Conservation (phyloP, 129 eudicot genomes). For the Cynara cardunculus region DNA sequence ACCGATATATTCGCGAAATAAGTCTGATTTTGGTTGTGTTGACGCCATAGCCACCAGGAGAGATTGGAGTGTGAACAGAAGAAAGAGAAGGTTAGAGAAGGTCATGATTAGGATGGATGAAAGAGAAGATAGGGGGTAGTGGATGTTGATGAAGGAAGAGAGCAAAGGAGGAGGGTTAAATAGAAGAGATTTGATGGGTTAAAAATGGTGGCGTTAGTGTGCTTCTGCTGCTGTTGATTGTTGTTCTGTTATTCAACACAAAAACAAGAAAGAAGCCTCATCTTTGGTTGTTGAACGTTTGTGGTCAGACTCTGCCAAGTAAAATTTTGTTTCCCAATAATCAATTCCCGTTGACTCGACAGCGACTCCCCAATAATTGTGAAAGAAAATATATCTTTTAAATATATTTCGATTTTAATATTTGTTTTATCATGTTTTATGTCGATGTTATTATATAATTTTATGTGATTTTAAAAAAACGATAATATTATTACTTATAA, state of each 20-base stretch:
- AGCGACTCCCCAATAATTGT: too few relatives aligned
- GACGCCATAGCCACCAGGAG: constrained; percentile 20
- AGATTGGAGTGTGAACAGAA: constrained; percentile 38
- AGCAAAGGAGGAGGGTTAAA: not conserved
- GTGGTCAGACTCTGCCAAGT: not conserved
- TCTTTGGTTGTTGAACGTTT: not conserved
- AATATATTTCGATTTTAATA: too few relatives aligned
- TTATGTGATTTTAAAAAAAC: too few relatives aligned
- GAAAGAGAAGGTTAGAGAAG: not conserved
- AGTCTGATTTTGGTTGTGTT: constrained; percentile 37
- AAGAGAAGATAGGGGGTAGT: not conserved
- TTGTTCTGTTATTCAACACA: not conserved
- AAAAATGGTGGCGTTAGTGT: not conserved
- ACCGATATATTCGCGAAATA: constrained; percentile 73
- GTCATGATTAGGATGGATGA: not conserved
- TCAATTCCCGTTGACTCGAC: too few relatives aligned
- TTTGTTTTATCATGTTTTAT: too few relatives aligned
- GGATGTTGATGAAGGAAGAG: not conserved
- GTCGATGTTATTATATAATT: too few relatives aligned
- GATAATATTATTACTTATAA: too few relatives aligned
- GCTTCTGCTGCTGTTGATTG: not conserved
- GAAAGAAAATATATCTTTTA: too few relatives aligned
- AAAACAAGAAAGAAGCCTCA: not conserved
- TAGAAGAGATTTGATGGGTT: not conserved
- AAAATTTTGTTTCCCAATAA: not conserved